Base-by-base conservation (phyloP, 805 yeast species). In the Candida endomychidarum region DNA sequence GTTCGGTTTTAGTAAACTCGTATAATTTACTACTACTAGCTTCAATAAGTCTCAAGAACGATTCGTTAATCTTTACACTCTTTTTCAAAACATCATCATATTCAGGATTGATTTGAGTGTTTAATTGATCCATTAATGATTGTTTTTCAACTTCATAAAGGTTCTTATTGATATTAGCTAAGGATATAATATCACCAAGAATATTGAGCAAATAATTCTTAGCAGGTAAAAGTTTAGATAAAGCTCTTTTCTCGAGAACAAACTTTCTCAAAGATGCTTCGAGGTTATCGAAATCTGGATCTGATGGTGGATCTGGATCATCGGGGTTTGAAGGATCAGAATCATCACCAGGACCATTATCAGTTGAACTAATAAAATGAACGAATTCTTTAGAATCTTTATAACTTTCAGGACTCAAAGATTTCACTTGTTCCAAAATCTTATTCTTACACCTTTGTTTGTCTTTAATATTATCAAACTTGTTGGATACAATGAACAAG, bases 401-500 rank as follows among this genome's bases (percentile, higher is more conserved):
- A 56, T 83, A 82, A 0, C 97, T 87, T 49, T 87, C 96, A 1
- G 98, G 99, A 0, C 96, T 84, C 40, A 95, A 65, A 14, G 70
- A 78, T 50, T 85, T 80, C 7, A 93, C 88, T 60, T 93, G 99
- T 41, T 84, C 87, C 59, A 91, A 64, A 30, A 93, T 88, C 42
- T 83, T 74, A 26, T 72, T 66, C 55, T 74, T 79, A 64, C 99
- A 93, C 47, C 86, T 78, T 35, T 81, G 77, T 57, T 88, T 86
- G 58, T 91, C 87, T 44, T 70, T 73, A 48, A 93, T 91, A 50
- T 77, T 81, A 64, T 95, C 99, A 60, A 88, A 93, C 55, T 85
- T 78, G 65, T 93, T 95, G 28, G 91, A 95, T 16, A 93, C 98
- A 58, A 93, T 89, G 57, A 95, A 93, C 38, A 93, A 86, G 48